Percentiles rank a stretch among this genome's conserved stretches.
Evolutionary conservation across 495 filamentous ascomycete genomes (phyloP).

Genomic region (Penicillium pancosmium): DNA sequence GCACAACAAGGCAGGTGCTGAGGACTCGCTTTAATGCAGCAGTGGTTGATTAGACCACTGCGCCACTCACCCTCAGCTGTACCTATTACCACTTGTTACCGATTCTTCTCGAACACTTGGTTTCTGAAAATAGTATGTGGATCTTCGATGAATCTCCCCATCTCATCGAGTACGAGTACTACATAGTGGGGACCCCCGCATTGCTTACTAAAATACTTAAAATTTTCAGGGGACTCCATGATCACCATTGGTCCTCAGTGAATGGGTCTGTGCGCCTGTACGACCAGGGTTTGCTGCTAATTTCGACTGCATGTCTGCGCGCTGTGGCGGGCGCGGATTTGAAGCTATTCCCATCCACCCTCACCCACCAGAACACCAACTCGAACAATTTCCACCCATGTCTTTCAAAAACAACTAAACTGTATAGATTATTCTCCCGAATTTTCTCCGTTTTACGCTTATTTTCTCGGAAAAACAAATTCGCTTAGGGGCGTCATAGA

Average conservation of each 20-base stretch:
- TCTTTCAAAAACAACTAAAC: not conserved
- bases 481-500: not conserved
- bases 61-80: conserved; percentile 8
- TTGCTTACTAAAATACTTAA: not conserved
- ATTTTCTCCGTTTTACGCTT: not conserved
- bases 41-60: not conserved
- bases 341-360: not conserved
- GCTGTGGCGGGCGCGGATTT: not conserved
- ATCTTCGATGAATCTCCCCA: not conserved
- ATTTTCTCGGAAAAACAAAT: not conserved
- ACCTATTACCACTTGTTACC: not conserved
- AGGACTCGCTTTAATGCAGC: conserved; percentile 9
- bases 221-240: not conserved
- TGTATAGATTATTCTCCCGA: not conserved
- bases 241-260: not conserved
- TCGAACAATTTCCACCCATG: not conserved
- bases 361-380: not conserved
- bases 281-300: not conserved
- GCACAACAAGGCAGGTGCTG: not conserved
- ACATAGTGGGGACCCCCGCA: not conserved
- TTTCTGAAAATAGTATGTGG: not conserved
- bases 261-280: not conserved
- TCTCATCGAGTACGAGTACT: too few species aligned
- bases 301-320: not conserved
- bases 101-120: not conserved